A percentile compares a stretch with the other conserved stretches of the same genome.
These are phyloP conservation scores for Ogataea pilisensis DNA, from an alignment of 805 yeast species.

Conservation along the genomic window DNA sequence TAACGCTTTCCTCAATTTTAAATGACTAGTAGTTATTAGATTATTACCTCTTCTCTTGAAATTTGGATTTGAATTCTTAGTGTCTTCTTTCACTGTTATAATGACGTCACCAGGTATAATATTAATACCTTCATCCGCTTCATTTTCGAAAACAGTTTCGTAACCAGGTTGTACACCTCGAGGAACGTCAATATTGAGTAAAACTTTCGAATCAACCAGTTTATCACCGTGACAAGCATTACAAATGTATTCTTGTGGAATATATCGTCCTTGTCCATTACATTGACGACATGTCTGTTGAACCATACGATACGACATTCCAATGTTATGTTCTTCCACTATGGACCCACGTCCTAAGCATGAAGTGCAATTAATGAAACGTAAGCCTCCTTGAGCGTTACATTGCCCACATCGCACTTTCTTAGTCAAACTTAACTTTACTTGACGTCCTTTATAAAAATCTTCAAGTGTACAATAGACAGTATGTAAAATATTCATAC, in stretches of 20 bases:
- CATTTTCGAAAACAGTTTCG: conserved; percentile 48
- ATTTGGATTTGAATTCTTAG: conserved; percentile 25
- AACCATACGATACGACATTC: conserved; percentile 38
- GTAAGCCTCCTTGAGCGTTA: conserved; percentile 46
- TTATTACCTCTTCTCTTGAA: conserved; percentile 35
- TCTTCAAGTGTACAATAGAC: conserved; percentile 51
- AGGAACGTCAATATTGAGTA: conserved; percentile 48
- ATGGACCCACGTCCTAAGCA: conserved; percentile 43
- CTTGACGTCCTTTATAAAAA: conserved; percentile 51
- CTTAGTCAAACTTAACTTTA: conserved; percentile 52
- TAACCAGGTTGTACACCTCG: conserved; percentile 56
- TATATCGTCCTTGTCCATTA: conserved; percentile 37
- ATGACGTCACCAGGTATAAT: conserved; percentile 66
- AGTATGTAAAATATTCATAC: conserved; percentile 55
- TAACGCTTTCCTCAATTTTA: conserved; percentile 21
- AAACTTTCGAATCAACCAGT: conserved; percentile 42
- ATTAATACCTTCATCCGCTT: conserved; percentile 60
- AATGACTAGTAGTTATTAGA: conserved; percentile 15
- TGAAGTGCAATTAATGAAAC: conserved; percentile 28
- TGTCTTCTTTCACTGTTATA: conserved; percentile 41
- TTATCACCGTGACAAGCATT: conserved; percentile 42
- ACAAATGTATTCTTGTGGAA: conserved; percentile 35
- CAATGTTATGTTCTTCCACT: conserved; percentile 40
- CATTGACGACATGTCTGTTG: conserved; percentile 44
- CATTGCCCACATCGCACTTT: conserved; percentile 47